phyloP scores from a whole-genome alignment of 1,139 yeast species.

The Citeromyces hawaiiensis region DNA sequence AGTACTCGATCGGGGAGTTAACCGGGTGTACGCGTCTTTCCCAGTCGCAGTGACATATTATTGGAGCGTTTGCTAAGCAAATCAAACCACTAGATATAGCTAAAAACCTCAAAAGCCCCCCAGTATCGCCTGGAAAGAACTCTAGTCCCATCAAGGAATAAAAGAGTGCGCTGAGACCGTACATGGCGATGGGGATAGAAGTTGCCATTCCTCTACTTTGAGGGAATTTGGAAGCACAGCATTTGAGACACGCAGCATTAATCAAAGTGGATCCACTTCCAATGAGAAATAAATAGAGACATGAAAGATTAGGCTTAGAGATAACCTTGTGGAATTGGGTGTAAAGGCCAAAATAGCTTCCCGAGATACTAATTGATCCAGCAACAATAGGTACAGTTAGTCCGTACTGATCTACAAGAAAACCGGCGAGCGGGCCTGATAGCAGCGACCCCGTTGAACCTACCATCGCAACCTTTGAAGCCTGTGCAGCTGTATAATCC shows the following conservation, averaged over 20 bases:
- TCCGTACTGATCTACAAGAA: constrained; percentile 35
- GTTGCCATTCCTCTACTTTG: constrained; percentile 46
- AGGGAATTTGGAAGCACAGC: constrained; percentile 46
- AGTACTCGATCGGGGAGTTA: constrained; percentile 4
- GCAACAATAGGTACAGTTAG: constrained; percentile 27
- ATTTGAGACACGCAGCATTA: constrained; percentile 38
- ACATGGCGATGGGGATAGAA: constrained; percentile 42
- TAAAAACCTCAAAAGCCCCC: constrained; percentile 32
- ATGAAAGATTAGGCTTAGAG: constrained; percentile 22
- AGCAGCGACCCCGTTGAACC: constrained; percentile 43
- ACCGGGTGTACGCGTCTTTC: neutral
- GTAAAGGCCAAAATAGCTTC: constrained; percentile 34
- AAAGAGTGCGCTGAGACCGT: constrained; percentile 46
- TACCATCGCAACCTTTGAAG: constrained; percentile 35
- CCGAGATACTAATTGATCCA: constrained; percentile 29
- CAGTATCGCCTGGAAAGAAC: constrained; percentile 38
- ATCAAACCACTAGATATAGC: constrained; percentile 26
- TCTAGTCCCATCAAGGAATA: constrained; percentile 34
- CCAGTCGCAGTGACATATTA: constrained; percentile 28
- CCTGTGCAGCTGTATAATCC: constrained; percentile 34
- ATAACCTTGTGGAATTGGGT: constrained; percentile 24
- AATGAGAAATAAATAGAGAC: constrained; percentile 24
- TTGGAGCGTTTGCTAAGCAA: constrained; percentile 30
- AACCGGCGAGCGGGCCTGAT: constrained; percentile 40
- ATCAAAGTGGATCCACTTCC: constrained; percentile 46